These are phyloP conservation scores for Vitis hybrid DNA, from an alignment of 177 flowering plant genomes.

Conservation along the genomic window DNA sequence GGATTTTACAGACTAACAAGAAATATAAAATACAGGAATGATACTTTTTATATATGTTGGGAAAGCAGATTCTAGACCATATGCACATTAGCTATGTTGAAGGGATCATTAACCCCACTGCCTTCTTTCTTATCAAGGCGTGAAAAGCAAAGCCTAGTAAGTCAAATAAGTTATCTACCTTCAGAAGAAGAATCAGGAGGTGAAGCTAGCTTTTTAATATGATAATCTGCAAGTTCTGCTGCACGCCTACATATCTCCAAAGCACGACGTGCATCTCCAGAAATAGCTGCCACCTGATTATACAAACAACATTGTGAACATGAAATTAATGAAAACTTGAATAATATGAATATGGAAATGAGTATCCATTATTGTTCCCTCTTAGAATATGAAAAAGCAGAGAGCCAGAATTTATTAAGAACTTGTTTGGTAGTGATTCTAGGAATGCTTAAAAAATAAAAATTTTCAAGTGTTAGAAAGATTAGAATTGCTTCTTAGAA, in stretches of 20 bases:
- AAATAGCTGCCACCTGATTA: slow-evolving; percentile 89
- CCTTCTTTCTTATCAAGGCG: background rate
- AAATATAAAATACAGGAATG: background rate
- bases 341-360: background rate
- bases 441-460: too few species aligned
- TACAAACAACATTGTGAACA: slow-evolving; percentile 2
- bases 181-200: slow-evolving; percentile 29
- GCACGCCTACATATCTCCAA: slow-evolving; percentile 95
- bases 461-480: too few species aligned
- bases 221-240: slow-evolving; percentile 87
- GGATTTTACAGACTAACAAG: too few species aligned
- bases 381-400: background rate
- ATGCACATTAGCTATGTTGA: background rate
- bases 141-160: background rate
- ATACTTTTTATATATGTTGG: background rate
- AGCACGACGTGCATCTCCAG: slow-evolving; percentile 98
- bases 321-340: background rate
- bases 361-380: background rate
- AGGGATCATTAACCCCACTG: background rate
- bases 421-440: too few species aligned
- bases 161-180: slow-evolving; percentile 26
- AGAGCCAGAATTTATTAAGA: background rate
- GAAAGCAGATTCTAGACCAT: too few species aligned
- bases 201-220: slow-evolving; percentile 40
- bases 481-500: too few species aligned